phyloP scores from a whole-genome alignment of 2,329 filamentous ascomycete genomes.

The Stachybotrys elegans region DNA sequence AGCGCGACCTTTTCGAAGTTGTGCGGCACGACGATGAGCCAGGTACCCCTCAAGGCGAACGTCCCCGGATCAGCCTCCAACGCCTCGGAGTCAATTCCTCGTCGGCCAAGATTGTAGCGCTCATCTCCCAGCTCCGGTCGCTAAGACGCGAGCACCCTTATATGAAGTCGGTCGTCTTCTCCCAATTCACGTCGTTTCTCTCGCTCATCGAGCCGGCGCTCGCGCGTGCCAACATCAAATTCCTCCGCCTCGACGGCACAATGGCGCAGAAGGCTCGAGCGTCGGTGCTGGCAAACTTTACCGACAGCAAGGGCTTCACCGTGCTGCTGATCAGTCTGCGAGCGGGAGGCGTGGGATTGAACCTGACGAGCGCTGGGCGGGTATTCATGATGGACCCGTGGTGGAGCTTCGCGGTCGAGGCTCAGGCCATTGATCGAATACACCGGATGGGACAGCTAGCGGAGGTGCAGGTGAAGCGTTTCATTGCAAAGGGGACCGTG shows the following conservation, averaged over 20 bases:
- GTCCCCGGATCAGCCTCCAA: slow-evolving; percentile 54
- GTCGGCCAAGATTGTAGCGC: slow-evolving; percentile 80
- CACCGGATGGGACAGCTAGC: slow-evolving; percentile 92
- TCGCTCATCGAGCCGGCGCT: slow-evolving; percentile 84
- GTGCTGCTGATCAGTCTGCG: slow-evolving; percentile 80
- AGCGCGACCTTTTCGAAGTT: slow-evolving; percentile 86
- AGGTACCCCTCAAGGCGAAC: slow-evolving; percentile 32
- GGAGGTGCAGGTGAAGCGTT: slow-evolving; percentile 80
- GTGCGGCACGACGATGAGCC: slow-evolving; percentile 67
- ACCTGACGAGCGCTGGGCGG: slow-evolving; percentile 79
- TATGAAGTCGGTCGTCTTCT: slow-evolving; percentile 90
- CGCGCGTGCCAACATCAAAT: slow-evolving; percentile 63
- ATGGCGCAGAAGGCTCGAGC: slow-evolving; percentile 84
- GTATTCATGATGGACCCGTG: slow-evolving; percentile 99
- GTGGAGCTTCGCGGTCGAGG: slow-evolving; percentile 97
- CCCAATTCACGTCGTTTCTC: slow-evolving; percentile 95
- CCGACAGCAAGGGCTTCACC: slow-evolving; percentile 51
- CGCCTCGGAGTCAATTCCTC: slow-evolving; percentile 60
- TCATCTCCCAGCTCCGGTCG: slow-evolving; percentile 69
- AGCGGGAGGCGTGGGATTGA: slow-evolving; percentile 90
- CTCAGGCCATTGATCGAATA: slow-evolving; percentile 94
- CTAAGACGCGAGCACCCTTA: slow-evolving; percentile 60
- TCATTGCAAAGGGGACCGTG: slow-evolving; percentile 85
- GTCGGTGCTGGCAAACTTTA: slow-evolving; percentile 71
- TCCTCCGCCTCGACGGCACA: slow-evolving; percentile 84